Conservation (phyloP, 2,329 filamentous ascomycete genomes). For the Knoxdaviesia proteae region DNA sequence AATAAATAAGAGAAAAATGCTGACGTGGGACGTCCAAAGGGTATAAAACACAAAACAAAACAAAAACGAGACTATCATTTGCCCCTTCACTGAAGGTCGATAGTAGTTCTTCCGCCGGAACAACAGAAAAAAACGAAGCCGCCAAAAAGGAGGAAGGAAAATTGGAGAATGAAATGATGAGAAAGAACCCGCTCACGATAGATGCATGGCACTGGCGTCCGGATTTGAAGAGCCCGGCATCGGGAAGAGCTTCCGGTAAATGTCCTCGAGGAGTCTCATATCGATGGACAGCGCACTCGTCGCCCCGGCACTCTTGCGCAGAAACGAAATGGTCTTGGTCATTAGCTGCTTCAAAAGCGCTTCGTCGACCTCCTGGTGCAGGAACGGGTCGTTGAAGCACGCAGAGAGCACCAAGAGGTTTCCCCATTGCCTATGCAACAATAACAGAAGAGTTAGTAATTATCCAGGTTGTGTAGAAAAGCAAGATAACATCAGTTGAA, state of each 20-base stretch:
- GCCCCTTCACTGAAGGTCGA: too few relatives aligned
- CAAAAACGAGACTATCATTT: too few relatives aligned
- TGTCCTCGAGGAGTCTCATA: slow-evolving; percentile 46
- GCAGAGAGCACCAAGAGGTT: slow-evolving; percentile 84
- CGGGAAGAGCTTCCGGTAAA: slow-evolving; percentile 24
- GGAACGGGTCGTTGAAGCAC: slow-evolving; percentile 45
- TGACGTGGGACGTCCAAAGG: too few relatives aligned
- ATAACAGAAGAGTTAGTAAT: background rate
- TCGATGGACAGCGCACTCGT: slow-evolving; percentile 59
- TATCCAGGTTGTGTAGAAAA: background rate
- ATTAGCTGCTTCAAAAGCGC: slow-evolving; percentile 40
- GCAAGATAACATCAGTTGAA: slow-evolving; percentile 8
- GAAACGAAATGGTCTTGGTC: slow-evolving; percentile 53
- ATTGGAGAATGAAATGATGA: too few relatives aligned
- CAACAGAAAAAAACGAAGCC: too few relatives aligned
- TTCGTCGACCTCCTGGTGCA: slow-evolving; percentile 35
- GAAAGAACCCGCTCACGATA: too few relatives aligned
- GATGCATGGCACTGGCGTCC: background rate
- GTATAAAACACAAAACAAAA: too few relatives aligned
- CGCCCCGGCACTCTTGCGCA: slow-evolving; percentile 46
- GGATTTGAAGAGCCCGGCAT: background rate
- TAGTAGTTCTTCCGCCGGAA: too few relatives aligned
- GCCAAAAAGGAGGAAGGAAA: too few relatives aligned
- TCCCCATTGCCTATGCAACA: slow-evolving; percentile 61
- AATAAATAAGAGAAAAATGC: too few relatives aligned